phyloP scores from a whole-genome alignment of 345 rosid species.

The Salix caprea region DNA sequence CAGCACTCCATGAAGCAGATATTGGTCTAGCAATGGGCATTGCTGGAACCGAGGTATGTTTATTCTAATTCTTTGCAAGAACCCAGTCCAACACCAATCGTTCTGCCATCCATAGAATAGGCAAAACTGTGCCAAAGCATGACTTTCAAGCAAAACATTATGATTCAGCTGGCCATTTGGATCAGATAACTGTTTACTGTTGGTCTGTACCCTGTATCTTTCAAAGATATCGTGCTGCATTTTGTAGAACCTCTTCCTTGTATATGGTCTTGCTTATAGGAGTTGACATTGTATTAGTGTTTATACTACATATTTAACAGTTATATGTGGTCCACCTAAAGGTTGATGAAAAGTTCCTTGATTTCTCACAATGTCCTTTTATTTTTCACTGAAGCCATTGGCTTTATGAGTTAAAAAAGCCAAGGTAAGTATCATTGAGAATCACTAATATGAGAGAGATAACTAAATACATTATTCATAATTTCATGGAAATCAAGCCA shows the following conservation, averaged over 20 bases:
- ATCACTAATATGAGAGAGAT: not conserved
- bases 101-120: not conserved
- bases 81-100: not conserved
- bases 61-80: not conserved
- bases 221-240: no score
- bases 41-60: conserved; percentile 84
- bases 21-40: conserved; percentile 98
- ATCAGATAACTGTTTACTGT: no score
- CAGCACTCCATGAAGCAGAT: conserved; percentile 95
- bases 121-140: not conserved
- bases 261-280: no score
- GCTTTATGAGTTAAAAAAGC: not conserved
- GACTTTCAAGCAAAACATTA: not conserved
- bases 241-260: no score
- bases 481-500: not conserved
- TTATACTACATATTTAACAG: no score
- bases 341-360: not conserved
- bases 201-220: no score
- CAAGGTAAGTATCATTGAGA: not conserved
- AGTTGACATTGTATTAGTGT: no score
- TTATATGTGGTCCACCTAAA: not conserved
- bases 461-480: not conserved
- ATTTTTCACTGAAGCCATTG: not conserved
- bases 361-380: not conserved
- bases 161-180: not conserved